Conservation (phyloP, 805 yeast genomes). For the Saccharomycopsis sp. region DNA sequence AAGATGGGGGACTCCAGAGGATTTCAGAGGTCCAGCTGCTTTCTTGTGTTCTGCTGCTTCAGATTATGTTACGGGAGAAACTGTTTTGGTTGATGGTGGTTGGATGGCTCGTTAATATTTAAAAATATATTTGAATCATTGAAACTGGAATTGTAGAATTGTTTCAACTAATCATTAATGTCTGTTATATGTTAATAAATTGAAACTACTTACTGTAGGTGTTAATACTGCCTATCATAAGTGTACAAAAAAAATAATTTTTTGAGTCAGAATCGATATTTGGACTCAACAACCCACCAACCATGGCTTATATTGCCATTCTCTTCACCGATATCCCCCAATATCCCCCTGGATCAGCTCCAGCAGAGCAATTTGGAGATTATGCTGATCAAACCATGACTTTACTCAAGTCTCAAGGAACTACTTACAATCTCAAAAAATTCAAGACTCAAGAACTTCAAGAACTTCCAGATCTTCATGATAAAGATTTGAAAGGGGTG, state of each 20-base stretch:
- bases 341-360: neutral
- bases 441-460: conserved; percentile 26
- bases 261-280: no score
- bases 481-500: conserved; percentile 26
- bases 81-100: conserved; percentile 26
- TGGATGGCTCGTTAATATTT: conserved; percentile 21
- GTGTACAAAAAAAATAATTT: no score
- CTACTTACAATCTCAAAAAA: conserved; percentile 26
- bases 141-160: no score
- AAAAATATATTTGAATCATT: no score
- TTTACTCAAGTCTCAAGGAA: conserved; percentile 24
- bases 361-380: conserved; percentile 33
- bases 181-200: no score
- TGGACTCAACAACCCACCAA: no score
- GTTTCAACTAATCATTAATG: no score
- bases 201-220: no score
- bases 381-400: conserved; percentile 38
- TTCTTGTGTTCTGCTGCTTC: conserved; percentile 41
- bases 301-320: conserved; percentile 19
- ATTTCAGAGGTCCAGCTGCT: conserved; percentile 31
- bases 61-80: conserved; percentile 41
- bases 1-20: conserved; percentile 40
- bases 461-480: conserved; percentile 22
- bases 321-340: conserved; percentile 20
- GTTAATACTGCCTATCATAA: no score